A percentile compares a stretch with the other conserved stretches of the same genome.
Conservation (phyloP, 495 filamentous ascomycete genomes). For the Talaromyces ruber region DNA sequence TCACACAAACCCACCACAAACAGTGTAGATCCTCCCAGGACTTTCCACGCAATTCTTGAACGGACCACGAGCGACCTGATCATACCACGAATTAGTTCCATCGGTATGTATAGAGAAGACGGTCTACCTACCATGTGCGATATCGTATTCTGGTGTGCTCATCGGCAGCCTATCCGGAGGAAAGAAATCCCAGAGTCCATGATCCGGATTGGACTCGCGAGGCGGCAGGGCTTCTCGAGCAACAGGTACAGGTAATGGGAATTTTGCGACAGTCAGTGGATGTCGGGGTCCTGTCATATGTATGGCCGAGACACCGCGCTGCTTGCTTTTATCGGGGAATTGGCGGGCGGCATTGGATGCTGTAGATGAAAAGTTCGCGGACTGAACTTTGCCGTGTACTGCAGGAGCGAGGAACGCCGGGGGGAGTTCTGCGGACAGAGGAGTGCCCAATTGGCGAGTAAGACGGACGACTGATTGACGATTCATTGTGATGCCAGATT, state of each 20-base stretch:
- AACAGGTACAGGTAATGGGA: conserved; percentile 67
- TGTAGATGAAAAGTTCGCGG: conserved; percentile 39
- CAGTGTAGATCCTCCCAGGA: conserved; percentile 88
- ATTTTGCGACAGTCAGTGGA: conserved; percentile 58
- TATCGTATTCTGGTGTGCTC: conserved; percentile 57
- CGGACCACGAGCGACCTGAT: conserved; percentile 70
- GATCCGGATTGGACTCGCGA: conserved; percentile 49
- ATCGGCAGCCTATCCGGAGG: conserved; percentile 52
- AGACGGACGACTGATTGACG: conserved; percentile 26
- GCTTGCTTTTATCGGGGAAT: conserved; percentile 35
- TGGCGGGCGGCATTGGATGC: conserved; percentile 19
- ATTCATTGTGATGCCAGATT: conserved; percentile 25
- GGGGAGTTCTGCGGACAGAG: conserved; percentile 29
- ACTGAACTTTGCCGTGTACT: conserved; percentile 32
- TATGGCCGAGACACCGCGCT: conserved; percentile 71
- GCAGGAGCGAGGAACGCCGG: conserved; percentile 37
- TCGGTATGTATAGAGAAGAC: neutral
- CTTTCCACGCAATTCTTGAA: conserved; percentile 81
- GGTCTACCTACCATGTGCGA: conserved; percentile 50
- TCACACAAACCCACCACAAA: conserved; percentile 92
- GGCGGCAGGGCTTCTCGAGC: conserved; percentile 32
- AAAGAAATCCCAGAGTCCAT: conserved; percentile 96
- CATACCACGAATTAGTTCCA: conserved; percentile 3
- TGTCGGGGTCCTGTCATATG: conserved; percentile 68
- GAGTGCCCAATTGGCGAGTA: conserved; percentile 22